Evolutionary conservation across 129 eudicot species (phyloP).

Genomic region (Flaveria trinervia): DNA sequence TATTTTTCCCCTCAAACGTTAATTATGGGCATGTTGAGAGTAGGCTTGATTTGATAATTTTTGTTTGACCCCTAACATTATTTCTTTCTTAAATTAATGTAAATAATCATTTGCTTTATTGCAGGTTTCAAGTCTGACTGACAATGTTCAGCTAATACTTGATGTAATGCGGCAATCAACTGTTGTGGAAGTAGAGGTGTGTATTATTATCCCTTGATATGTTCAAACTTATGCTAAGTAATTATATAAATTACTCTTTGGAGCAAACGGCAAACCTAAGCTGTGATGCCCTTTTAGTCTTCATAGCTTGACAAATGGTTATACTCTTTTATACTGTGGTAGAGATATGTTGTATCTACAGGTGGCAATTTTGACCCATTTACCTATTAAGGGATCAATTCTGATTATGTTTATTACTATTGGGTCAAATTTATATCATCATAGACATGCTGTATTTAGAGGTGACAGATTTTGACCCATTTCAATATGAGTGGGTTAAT

Average conservation of each 20-base stretch:
- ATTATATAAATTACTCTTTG: no score
- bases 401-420: neutral
- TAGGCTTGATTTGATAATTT: slow-evolving; percentile 9
- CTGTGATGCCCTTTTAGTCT: neutral
- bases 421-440: neutral
- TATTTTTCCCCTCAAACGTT: neutral
- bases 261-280: neutral
- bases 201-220: neutral
- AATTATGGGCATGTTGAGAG: neutral
- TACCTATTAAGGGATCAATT: neutral
- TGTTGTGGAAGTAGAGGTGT: slow-evolving; percentile 67
- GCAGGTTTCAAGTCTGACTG: slow-evolving; percentile 58
- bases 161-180: slow-evolving; percentile 50
- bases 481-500: neutral
- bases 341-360: neutral
- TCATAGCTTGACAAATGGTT: neutral
- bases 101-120: slow-evolving; percentile 17
- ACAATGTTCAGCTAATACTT: slow-evolving; percentile 49
- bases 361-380: neutral
- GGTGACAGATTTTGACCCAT: neutral
- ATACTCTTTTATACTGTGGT: neutral
- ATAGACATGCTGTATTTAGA: neutral
- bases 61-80: neutral
- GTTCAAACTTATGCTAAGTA: slow-evolving; percentile 5
- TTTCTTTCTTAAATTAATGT: neutral